Evolutionary conservation across 176 grass and related monocot species (phyloP).

Genomic region (Chrysopogon serrulatus): DNA sequence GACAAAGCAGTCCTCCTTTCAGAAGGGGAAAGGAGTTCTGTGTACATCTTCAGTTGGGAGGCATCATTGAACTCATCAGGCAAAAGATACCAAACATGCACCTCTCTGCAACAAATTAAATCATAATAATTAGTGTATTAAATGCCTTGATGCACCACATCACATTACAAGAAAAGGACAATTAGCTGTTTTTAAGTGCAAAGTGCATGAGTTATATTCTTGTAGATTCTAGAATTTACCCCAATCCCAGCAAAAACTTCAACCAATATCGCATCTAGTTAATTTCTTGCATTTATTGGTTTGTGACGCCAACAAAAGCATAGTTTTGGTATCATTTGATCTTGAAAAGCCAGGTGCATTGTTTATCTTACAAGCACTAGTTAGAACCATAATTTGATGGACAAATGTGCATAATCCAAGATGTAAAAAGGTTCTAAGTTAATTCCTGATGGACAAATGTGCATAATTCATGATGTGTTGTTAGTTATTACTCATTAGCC

Average conservation of each 20-base stretch:
- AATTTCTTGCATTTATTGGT: not conserved
- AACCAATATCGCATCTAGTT: not conserved
- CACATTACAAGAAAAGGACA: not conserved
- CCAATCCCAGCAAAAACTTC: not conserved
- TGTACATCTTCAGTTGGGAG: slow-evolving; percentile 64
- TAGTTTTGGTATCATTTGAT: not conserved
- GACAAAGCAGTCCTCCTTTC: slow-evolving; percentile 62
- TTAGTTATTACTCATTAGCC: not conserved
- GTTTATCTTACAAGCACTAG: not conserved
- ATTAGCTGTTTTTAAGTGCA: not conserved
- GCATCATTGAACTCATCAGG: slow-evolving; percentile 74
- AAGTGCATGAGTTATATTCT: not conserved
- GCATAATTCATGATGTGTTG: not conserved
- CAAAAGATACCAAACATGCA: slow-evolving; percentile 86
- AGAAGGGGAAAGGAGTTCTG: slow-evolving; percentile 64
- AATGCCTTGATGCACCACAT: not conserved
- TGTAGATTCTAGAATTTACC: not conserved
- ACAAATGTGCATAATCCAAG: not conserved
- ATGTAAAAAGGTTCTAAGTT: not conserved
- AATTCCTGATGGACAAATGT: not conserved
- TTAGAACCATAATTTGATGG: not conserved
- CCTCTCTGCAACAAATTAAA: slow-evolving; percentile 51
- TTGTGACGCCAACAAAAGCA: not conserved
- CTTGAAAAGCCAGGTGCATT: not conserved
- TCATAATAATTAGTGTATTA: not conserved